Percentiles rank a stretch among this genome's conserved stretches.
These are phyloP conservation scores for Leucocoprinus birnbaumii DNA, from an alignment of 768 basidiomycete genomes.

Conservation along the genomic window DNA sequence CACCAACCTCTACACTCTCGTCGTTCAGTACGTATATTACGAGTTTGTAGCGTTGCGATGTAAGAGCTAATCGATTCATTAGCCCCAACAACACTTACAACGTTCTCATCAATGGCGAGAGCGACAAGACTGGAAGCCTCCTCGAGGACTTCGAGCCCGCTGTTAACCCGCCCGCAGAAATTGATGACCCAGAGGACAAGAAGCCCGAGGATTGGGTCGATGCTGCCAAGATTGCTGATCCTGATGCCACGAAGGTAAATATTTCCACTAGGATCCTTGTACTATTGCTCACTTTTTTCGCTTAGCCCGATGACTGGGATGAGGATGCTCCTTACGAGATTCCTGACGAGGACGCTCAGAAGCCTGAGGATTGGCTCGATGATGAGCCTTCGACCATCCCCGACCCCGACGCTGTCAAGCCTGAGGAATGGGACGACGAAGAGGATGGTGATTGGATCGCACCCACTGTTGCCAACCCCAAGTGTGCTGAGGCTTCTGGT, in stretches of 20 bases:
- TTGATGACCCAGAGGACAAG: slow-evolving; percentile 87
- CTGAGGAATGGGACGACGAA: slow-evolving; percentile 99
- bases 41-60: background rate
- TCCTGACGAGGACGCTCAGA: slow-evolving; percentile 78
- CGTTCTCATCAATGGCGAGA: slow-evolving; percentile 86
- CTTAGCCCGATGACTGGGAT: slow-evolving; percentile 93
- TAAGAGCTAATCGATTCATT: background rate
- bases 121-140: slow-evolving; percentile 74
- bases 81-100: slow-evolving; percentile 95
- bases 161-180: slow-evolving; percentile 91
- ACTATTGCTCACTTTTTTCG: background rate
- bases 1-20: slow-evolving; percentile 92
- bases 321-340: slow-evolving; percentile 95
- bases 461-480: slow-evolving; percentile 86
- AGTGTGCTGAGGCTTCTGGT: slow-evolving; percentile 85
- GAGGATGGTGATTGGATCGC: slow-evolving; percentile 99
- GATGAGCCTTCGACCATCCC: slow-evolving; percentile 77
- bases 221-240: slow-evolving; percentile 78
- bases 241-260: slow-evolving; percentile 75
- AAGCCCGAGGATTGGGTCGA: slow-evolving; percentile 97
- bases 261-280: background rate
- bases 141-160: slow-evolving; percentile 92
- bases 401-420: slow-evolving; percentile 93
- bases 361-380: slow-evolving; percentile 96
- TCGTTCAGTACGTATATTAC: slow-evolving; percentile 68